Evolutionary conservation across 2,329 filamentous ascomycete genomes (phyloP), one percentile per base, ranked within the genome.

Genomic region (Venturiaceae sp.): DNA sequence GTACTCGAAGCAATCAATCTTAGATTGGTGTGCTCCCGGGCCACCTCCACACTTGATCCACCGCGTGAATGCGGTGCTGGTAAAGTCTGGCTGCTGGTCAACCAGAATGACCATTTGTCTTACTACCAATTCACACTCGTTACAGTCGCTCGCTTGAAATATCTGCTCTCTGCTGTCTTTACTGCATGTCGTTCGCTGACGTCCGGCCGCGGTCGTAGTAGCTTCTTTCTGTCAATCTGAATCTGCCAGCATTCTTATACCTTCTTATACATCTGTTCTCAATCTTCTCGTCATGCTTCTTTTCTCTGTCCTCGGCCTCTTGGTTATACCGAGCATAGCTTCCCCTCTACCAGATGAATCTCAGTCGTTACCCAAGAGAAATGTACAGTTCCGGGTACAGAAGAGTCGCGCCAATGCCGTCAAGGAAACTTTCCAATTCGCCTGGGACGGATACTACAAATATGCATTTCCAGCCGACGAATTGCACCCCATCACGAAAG

Each of bases 401-500:
- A 19, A 7, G 26, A 13, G 41, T 9, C 54, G 54, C 21, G 55
- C 55, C 23, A 61, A 62, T 50, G 63, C 62, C 13, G 64, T 66
- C 19, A 65, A 64, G 13, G 65, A 66, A 26, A 64, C 64, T 9
- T 71, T 70, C 39, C 61, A 65, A 23, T 66, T 69, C 57, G 66
- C 69, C 19, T 71, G 68, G 69, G 57, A 67, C 58, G 69, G 69
- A 9, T 72, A 71, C 59, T 64, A 64, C 13, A 64, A 60, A 16
- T 63, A 70, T 52, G 69, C 68, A 33, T 69, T 70, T 46, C 66
- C 68, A 3, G 63, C 68, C 50, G 70, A 71, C 56, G 88, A 90
- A 47, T 74, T 95, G 9, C 77, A 76, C 61, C 89, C 90, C 0
- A 76, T 88, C 14, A 81, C 79, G 41, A 88, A 90, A 63, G 72